Base-by-base conservation (phyloP, 2,329 filamentous ascomycete species). In the Macrophomina phaseolina region DNA sequence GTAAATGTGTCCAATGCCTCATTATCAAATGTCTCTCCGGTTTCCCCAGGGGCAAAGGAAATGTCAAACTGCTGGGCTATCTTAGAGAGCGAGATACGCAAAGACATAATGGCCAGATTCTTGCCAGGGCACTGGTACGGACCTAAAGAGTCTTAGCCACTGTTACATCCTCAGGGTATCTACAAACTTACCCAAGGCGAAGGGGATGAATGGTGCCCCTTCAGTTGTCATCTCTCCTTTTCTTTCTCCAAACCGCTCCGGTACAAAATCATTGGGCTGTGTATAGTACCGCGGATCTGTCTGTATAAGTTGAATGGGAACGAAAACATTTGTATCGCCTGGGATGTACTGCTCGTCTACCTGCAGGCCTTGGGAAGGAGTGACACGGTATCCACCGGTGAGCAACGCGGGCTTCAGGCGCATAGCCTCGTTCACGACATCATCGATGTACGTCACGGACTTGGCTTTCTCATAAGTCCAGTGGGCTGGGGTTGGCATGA, bases 71-170 rank as follows among this genome's bases (percentile, higher is more conserved):
- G 68, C 70, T 82, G 90, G 68, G 91, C 73, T 18, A 87, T 81
- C 11, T 88, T 78, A 36, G 88, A 89, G 65, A 91, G 75, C 1
- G 88, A 85, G 5, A 86, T 85, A 58, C 81, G 86, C 84, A 91
- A 86, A 80, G 91, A 89, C 42, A 86, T 82, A 71, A 91, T 90
- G 1, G 89, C 89, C 52, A 91, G 77, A 0, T 85, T 84, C 81
- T 91, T 92, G 0, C 90, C 90, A 65, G 92, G 91, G 73, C 90
- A 93, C 1, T 89, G 89, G 14, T 90, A 81, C 0, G 89, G 87
- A 0, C 90, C 90, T 68, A 91, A 34, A 34, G 3, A 36, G 14
- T 6, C 14, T 52, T 28, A 52, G 49, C 23, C 23, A 23, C 23
- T 23, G 23, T 23, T 32, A 52, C 42, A 45, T 45, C 16, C 7